Conservation (phyloP, 352 stramenopile genomes). For the Pythium aristosporum region DNA sequence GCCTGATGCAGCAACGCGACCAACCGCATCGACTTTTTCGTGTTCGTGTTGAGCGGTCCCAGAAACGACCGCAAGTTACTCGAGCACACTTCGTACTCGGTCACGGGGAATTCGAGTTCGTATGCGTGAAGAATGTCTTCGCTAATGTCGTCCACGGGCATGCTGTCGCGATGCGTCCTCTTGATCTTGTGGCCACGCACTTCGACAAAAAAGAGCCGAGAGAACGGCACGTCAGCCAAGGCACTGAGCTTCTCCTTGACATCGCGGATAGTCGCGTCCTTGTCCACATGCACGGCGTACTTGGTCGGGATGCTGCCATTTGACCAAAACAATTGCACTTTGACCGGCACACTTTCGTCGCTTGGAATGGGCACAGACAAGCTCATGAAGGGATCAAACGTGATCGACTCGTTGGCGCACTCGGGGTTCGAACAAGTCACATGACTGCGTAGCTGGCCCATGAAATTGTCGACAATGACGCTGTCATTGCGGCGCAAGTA, state of each 20-base stretch:
- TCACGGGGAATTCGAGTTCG: slow-evolving; percentile 78
- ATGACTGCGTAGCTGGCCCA: slow-evolving; percentile 86
- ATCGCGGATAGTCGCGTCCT: slow-evolving; percentile 54
- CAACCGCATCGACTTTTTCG: slow-evolving; percentile 55
- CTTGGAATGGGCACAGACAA: slow-evolving; percentile 87
- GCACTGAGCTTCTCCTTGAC: slow-evolving; percentile 60
- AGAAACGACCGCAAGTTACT: slow-evolving; percentile 43
- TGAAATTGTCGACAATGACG: slow-evolving; percentile 89
- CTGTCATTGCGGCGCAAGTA: slow-evolving; percentile 92
- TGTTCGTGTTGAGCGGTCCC: slow-evolving; percentile 26
- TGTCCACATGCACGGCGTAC: slow-evolving; percentile 59
- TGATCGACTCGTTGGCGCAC: slow-evolving; percentile 80
- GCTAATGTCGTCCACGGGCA: slow-evolving; percentile 46
- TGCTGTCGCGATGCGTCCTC: slow-evolving; percentile 43
- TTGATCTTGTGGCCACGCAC: slow-evolving; percentile 70
- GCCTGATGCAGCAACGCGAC: slow-evolving; percentile 75
- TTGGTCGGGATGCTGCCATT: slow-evolving; percentile 74
- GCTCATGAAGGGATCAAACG: slow-evolving; percentile 90
- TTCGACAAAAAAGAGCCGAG: slow-evolving; percentile 68
- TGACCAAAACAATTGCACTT: slow-evolving; percentile 74
- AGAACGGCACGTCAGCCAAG: slow-evolving; percentile 42
- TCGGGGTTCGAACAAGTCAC: slow-evolving; percentile 79
- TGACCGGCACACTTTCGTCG: slow-evolving; percentile 48
- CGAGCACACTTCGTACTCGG: slow-evolving; percentile 70
- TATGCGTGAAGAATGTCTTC: slow-evolving; percentile 81